Base-by-base conservation (phyloP, 805 yeast genomes). In the Lachancea fermentati region DNA sequence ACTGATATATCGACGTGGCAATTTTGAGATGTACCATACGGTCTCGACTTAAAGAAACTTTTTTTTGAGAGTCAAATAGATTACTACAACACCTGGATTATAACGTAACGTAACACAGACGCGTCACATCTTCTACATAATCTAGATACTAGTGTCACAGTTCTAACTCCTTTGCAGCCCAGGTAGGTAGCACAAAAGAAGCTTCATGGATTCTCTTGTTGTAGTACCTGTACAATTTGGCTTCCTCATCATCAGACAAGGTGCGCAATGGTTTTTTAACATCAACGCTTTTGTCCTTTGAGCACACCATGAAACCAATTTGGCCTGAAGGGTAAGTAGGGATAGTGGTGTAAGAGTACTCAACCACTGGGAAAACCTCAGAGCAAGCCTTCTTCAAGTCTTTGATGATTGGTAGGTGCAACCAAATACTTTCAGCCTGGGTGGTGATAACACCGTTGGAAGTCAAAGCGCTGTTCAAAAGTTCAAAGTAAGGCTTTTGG, bases 291-390 rank as follows among this genome's bases (percentile, higher is more conserved):
- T 75, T 60, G 58, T 85, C 83, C 71, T 88, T 91, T 48, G 82
- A 75, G 65, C 97, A 89, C 45, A 91, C 89, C 96, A 91, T 86
- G 69, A 93, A 86, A n/a, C 97, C 98, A 58, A 91, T 83, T 64
- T 88, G 94, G 49, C 98, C 98, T 14, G 96, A 81, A 49, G 98
- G 96, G 60, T 91, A 91, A 44, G 97, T 89, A 60, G 98, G 98
- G 52, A 89, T 87, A 59, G 93, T 78, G 44, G 94, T 83, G 70
- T 85, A 85, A 25, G 95, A 88, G 63, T 88, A 89, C 60, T 84
- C 93, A 31, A 83, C 97, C 40, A 78, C 84, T 34, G 96, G 95
- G 81, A 91, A 91, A 34, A 91, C 87, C 48, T 78, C 77, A 49
- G 72, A 66, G 67, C 96, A 88, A 50, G 85, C 89, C 54, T 76